Base-by-base conservation (phyloP, 2,329 filamentous ascomycete species). In the Epichloe elymi region DNA sequence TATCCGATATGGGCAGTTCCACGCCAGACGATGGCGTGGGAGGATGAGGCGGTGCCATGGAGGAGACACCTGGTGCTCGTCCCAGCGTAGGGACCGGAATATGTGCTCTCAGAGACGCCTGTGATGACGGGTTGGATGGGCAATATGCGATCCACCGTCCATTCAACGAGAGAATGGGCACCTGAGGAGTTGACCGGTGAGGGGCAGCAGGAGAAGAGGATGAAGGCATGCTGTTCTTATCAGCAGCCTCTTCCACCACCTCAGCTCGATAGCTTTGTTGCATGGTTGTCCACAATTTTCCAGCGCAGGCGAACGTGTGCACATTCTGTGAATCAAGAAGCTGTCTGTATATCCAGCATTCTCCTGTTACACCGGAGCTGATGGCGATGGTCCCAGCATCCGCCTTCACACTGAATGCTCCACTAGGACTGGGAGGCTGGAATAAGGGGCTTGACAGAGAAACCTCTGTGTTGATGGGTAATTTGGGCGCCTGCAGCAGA, bases 201-300 rank as follows among this genome's bases (percentile, higher is more conserved):
- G 37, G 7, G 14, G 36, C 26, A 5, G 23, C 26, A 42, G 66
- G 61, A 35, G 69, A 64, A 44, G 65, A 11, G 46, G 50, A 54
- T 1, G 67, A 59, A 20, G 61, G 64, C 26, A 67, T 63, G 38
- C 64, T 65, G 38, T 54, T 56, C 52, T 69, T 67, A 53, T 74
- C 73, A 15, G 63, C 73, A 15, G 63, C 58, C 54, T 80, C 76
- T 52, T 74, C 70, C 1, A 68, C 58, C 26, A 70, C 63, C 33
- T 78, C 73, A 23, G 70, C 70, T 53, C 74, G 73, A 17, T 71
- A 66, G 33, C 71, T 70, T 56, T 81, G 77, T 61, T 93, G 87
- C 30, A 95, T 72, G 43, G 82, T 83, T 0, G 93, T 96, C 93
- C 93, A 98, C 17, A 94, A 71, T 68, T 98, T 98, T 19, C 85